Evolutionary conservation across 768 basidiomycete genomes (phyloP), one percentile per base, ranked within the genome.

Genomic region (Scleroderma bovista): DNA sequence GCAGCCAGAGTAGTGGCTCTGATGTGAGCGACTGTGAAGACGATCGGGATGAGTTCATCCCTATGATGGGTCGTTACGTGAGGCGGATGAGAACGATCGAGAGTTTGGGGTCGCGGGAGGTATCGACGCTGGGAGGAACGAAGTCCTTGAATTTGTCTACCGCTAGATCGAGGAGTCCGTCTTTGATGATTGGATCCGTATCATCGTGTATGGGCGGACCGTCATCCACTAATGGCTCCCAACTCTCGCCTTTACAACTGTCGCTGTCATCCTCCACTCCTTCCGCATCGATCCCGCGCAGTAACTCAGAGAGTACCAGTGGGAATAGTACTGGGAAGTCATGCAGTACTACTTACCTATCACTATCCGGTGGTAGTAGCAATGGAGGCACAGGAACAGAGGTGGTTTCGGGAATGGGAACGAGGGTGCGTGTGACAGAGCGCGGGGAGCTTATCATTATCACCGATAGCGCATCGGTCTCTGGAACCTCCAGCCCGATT

Each of bases 11-110:
- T 9, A 17, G 13, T 4, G 11, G 13, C 9, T 43, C 41, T n/a
- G 26, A 38, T 11, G 24, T 23, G 5, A 44, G 19, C n/a, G 17
- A 40, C 10, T 34, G 38, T 17, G 31, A 39, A 6, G 34, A 15
- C 13, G 66, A 64, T 43, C 64, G 62, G 55, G 64, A 66, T 22
- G 65, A 62, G 24, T 64, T 76, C 47, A 70, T 88, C 26, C 75
- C 74, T 6, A 73, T 89, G 44, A 69, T 90, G 48, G 84, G 86
- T 47, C 72, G 76, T 20, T 78, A 73, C 57, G 75, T 89, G 39
- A 73, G 77, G 46, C 83, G 88, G 34, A 88, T 90, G 87, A 82
- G 86, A 17, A 89, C 88, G 24, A 89, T 89, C 53, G 86, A 88
- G 62, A 82, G 80, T 38, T 73, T 88, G 63, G 86, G 85, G 36